Base-by-base conservation (phyloP, 129 eudicot species). In the Mikania micrantha region DNA sequence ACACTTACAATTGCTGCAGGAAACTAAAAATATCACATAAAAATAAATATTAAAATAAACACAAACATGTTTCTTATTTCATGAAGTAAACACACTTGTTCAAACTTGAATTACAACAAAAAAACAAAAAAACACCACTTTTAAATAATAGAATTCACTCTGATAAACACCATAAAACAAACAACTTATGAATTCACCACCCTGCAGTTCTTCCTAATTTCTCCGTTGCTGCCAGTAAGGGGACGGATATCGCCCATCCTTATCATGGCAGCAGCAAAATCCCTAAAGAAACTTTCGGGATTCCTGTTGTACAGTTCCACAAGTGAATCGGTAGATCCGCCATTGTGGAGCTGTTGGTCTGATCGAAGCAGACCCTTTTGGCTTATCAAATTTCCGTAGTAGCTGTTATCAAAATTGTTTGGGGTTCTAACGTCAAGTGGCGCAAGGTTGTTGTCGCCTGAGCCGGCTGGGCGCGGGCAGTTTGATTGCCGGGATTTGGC, bases 231-330 rank as follows among this genome's bases (percentile, higher is more conserved):
- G 0, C 91, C 95, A 0, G 88, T 82, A 32, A 85, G 87, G 0
- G 88, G 91, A 19, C 74, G 60, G 35, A 87, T 79, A 70, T 88
- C 83, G 12, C 87, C 96, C 91, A 88, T 82, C 74, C 72, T 85
- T 25, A 88, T 66, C 91, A 88, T 88, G 7, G 88, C 88, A 2
- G 78, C 75, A 0, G 62, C 88, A 20, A 85, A 85, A 71, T 82
- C 88, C 2, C 41, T 35, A 1, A 47, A 2, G 22, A 82, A 82
- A 7, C 41, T 67, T 1, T 12, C 10, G 4, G 81, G 63, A 19
- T 71, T 56, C 19, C 20, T 67, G 59, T 75, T 74, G 42, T 79
- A 85, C 9, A 60, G 20, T 35, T 79, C 77, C 31, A 82, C 87
- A 38, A 79, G 56, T 0, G 80, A 76, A 56, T 82, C 85, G 0